Evolutionary conservation across 768 basidiomycete genomes (phyloP).

Genomic region (Pholiota microspora): DNA sequence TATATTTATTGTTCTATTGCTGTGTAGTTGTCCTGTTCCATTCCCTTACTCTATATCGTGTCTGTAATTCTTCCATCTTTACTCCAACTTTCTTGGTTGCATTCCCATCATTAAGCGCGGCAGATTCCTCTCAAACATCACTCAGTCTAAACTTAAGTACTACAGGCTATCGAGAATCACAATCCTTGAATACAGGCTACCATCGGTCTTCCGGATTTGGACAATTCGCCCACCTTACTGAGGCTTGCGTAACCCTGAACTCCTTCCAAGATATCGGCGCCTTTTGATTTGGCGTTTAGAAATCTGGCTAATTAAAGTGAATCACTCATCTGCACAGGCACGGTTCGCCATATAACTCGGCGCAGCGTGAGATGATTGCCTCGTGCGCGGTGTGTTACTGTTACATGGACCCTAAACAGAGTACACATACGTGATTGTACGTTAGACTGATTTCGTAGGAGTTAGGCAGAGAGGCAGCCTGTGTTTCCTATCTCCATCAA

Average conservation of each 20-base stretch:
- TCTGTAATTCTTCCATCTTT: not conserved
- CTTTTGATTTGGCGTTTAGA: not conserved
- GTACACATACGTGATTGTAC: no score
- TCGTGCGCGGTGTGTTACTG: not conserved
- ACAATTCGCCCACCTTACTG: no score
- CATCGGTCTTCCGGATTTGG: no score
- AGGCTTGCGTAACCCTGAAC: no score
- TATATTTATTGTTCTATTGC: not conserved
- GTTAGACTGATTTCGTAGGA: no score
- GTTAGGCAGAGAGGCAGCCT: no score
- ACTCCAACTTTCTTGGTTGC: not conserved
- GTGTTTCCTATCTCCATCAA: not conserved
- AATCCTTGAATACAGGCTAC: no score
- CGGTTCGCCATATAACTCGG: not conserved
- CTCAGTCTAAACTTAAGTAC: not conserved
- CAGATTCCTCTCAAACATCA: not conserved
- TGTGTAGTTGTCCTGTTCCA: not conserved
- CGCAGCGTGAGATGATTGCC: slow-evolving; percentile 1
- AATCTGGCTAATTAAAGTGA: not conserved
- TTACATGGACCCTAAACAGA: not conserved
- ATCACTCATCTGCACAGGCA: not conserved
- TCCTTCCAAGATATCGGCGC: not conserved
- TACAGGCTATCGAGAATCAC: no score
- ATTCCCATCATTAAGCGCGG: not conserved
- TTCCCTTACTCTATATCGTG: not conserved